Evolutionary conservation across 176 grass and related monocot genomes (phyloP).

Genomic region (Musa troglodytarum): DNA sequence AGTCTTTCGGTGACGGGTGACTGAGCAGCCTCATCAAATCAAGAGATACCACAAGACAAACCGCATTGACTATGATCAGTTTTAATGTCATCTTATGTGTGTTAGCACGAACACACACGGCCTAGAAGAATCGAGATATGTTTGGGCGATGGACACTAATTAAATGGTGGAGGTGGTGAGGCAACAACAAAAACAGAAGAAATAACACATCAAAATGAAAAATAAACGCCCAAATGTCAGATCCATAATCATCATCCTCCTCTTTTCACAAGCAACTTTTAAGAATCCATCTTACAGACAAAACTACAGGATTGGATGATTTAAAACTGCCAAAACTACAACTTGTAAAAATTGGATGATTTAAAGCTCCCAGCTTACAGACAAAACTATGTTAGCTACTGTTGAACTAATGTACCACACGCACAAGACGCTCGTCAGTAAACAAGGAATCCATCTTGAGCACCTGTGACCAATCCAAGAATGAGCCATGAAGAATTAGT

Average conservation of each 20-base stretch:
- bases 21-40: accelerated
- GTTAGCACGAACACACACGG: too few species aligned
- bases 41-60: too few species aligned
- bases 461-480: neutral
- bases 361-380: neutral
- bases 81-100: too few species aligned
- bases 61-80: too few species aligned
- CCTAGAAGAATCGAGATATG: too few species aligned
- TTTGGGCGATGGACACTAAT: too few species aligned
- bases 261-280: neutral
- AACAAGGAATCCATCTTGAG: neutral
- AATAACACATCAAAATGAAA: too few species aligned
- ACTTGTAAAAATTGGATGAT: neutral
- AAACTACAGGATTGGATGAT: neutral
- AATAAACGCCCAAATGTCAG: too few species aligned
- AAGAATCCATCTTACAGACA: neutral
- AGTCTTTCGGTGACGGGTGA: too few species aligned
- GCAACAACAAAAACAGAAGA: too few species aligned
- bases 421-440: neutral
- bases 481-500: neutral
- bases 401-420: neutral
- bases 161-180: too few species aligned
- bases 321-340: neutral
- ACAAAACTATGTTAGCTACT: neutral
- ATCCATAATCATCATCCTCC: too few species aligned